phyloP scores from a whole-genome alignment of 1,284 basidiomycete genomes.

The Apiotrichum porosum region DNA sequence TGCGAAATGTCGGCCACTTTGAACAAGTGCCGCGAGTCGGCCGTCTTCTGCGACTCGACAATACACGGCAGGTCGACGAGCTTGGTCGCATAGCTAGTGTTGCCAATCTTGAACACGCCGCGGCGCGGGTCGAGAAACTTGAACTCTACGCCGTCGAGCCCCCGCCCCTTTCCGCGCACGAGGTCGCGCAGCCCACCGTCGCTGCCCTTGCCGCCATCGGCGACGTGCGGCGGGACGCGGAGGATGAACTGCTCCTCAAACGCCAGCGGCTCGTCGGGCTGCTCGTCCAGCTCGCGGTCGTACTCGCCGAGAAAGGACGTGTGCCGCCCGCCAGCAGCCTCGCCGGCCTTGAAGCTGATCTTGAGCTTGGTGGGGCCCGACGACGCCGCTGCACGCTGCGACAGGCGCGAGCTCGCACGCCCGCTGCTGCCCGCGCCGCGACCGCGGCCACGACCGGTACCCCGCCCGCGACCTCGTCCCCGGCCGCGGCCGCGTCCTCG shows the following conservation, averaged over 20 bases:
- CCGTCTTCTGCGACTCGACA: conserved; percentile 91
- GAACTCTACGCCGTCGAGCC: conserved; percentile 83
- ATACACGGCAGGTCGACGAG: conserved; percentile 94
- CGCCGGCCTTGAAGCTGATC: conserved; percentile 35
- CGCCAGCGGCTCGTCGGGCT: conserved; percentile 76
- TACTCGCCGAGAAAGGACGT: conserved; percentile 80
- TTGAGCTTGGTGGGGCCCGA: conserved; percentile 26
- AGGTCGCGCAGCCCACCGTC: conserved; percentile 68
- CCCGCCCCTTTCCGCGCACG: conserved; percentile 70
- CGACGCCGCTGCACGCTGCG: conserved; percentile 11
- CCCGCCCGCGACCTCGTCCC: conserved; percentile 12
- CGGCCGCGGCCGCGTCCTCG: conserved; percentile 20
- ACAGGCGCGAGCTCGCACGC: conserved; percentile 13
- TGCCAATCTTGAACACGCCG: conserved; percentile 82
- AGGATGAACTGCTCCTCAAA: conserved; percentile 99
- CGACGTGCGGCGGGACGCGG: conserved; percentile 68
- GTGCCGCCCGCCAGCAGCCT: conserved; percentile 21
- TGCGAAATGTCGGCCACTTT: conserved; percentile 96
- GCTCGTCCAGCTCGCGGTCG: conserved; percentile 91
- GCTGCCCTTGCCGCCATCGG: conserved; percentile 34
- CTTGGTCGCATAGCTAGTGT: conserved; percentile 78
- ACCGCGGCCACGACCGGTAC: conserved; percentile 9
- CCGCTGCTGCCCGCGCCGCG: conserved; percentile 5
- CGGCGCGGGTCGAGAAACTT: conserved; percentile 97
- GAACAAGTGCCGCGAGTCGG: conserved; percentile 95